Evolutionary conservation across 345 rosid genomes (phyloP).

Genomic region (Populus simonii): DNA sequence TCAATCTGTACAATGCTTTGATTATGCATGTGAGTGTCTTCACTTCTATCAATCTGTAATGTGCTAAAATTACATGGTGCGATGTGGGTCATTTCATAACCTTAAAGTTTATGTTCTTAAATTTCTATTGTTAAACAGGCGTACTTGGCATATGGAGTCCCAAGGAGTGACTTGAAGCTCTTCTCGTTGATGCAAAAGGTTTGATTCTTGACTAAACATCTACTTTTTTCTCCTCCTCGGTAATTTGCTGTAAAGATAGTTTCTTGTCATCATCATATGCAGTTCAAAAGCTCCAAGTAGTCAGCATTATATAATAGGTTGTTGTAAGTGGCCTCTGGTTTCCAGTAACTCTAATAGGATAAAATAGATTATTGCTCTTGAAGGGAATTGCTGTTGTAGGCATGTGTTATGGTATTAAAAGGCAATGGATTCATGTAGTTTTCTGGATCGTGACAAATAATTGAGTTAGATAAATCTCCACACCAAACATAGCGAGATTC

Average conservation of each 20-base stretch:
- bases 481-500: neutral
- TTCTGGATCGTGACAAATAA: neutral
- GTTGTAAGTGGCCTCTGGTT: no score
- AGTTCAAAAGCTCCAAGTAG: no score
- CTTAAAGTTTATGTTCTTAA: constrained; percentile 8
- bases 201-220: neutral
- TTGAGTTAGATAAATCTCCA: neutral
- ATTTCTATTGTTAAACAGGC: constrained; percentile 20
- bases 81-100: neutral
- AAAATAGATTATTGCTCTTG: no score
- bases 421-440: no score
- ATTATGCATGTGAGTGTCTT: constrained; percentile 76
- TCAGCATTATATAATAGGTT: no score
- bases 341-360: no score
- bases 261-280: neutral
- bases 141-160: constrained; percentile 27
- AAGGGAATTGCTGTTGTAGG: neutral
- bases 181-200: constrained; percentile 28
- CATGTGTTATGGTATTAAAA: no score
- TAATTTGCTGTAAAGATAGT: neutral
- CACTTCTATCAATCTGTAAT: constrained; percentile 7
- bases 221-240: no score
- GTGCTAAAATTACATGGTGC: neutral
- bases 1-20: constrained; percentile 83
- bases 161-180: constrained; percentile 17